phyloP scores from a whole-genome alignment of 225 moss, liverwort and hornwort genomes.

The Anthoceros angustus region DNA sequence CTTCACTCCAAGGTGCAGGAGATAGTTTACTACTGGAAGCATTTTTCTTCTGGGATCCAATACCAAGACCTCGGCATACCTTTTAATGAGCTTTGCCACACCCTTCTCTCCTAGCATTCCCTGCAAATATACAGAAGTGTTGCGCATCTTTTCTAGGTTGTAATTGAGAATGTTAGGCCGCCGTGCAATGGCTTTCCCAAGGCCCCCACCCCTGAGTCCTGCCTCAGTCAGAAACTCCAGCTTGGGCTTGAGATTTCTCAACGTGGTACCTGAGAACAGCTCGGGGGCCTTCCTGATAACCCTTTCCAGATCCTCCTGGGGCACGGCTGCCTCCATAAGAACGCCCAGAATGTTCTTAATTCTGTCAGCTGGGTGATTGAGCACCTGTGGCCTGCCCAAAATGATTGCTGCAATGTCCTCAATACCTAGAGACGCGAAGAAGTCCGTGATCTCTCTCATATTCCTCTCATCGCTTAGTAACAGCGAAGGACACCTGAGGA shows the following conservation, averaged over 20 bases:
- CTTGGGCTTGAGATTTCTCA: slow-evolving; percentile 40
- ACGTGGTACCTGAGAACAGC: slow-evolving; percentile 46
- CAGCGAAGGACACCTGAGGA: neutral
- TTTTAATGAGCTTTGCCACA: slow-evolving; percentile 40
- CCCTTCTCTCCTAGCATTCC: slow-evolving; percentile 33
- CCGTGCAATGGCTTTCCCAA: slow-evolving; percentile 61
- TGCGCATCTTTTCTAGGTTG: slow-evolving; percentile 37
- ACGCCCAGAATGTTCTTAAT: slow-evolving; percentile 30
- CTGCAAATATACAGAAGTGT: slow-evolving; percentile 33
- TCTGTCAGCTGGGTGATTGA: slow-evolving; percentile 26
- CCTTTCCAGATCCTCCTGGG: slow-evolving; percentile 31
- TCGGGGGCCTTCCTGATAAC: slow-evolving; percentile 53
- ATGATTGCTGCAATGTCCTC: neutral
- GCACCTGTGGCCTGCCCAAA: slow-evolving; percentile 26
- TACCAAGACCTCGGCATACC: slow-evolving; percentile 66
- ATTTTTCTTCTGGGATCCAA: slow-evolving; percentile 56
- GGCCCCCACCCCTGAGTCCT: slow-evolving; percentile 36
- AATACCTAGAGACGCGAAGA: neutral
- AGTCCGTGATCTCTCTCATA: neutral
- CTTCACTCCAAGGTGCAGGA: slow-evolving; percentile 44
- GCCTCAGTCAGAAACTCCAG: slow-evolving; percentile 36
- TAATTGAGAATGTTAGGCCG: slow-evolving; percentile 54
- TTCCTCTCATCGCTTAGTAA: neutral
- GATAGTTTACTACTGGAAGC: slow-evolving; percentile 45
- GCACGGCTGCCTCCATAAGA: slow-evolving; percentile 36